These are phyloP conservation scores for Candida verbasci DNA, from an alignment of 805 yeast species.

Conservation along the genomic window DNA sequence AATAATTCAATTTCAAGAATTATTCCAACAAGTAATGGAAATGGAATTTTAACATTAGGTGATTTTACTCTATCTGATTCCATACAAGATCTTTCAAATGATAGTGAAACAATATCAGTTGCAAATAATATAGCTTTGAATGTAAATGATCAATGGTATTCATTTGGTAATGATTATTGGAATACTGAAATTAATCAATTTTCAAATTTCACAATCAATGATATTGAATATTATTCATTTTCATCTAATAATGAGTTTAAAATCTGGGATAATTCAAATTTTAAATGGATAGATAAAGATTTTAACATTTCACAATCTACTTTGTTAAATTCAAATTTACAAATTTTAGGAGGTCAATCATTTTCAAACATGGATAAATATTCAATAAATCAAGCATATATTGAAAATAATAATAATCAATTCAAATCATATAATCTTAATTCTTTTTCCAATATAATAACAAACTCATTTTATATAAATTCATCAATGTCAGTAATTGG, in stretches of 20 bases:
- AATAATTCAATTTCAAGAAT: conserved; percentile 25
- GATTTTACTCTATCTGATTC: conserved; percentile 25
- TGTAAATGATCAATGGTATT: conserved; percentile 35
- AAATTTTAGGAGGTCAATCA: conserved; percentile 31
- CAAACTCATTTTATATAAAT: conserved; percentile 44
- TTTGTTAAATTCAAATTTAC: conserved; percentile 19
- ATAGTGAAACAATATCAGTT: conserved; percentile 18
- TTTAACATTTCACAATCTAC: conserved; percentile 29
- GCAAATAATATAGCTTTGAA: conserved; percentile 37
- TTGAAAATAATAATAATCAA: conserved; percentile 13
- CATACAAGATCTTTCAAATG: conserved; percentile 21
- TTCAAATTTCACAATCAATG: conserved; percentile 33
- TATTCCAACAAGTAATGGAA: conserved; percentile 13
- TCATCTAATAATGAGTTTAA: conserved; percentile 17
- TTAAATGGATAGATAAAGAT: conserved; percentile 30
- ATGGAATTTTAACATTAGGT: conserved; percentile 27
- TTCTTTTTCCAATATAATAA: conserved; percentile 15
- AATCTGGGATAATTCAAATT: conserved; percentile 40
- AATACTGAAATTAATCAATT: conserved; percentile 23
- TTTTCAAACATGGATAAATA: conserved; percentile 31
- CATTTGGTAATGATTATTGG: conserved; percentile 34
- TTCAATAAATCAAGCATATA: conserved; percentile 21
- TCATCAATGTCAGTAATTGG: conserved; percentile 51
- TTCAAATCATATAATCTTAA: conserved; percentile 15
- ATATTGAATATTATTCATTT: conserved; percentile 40